Evolutionary conservation across 441 rosid genomes (phyloP), one percentile per base, ranked within the genome.

Genomic region (Metrosideros polymorpha): DNA sequence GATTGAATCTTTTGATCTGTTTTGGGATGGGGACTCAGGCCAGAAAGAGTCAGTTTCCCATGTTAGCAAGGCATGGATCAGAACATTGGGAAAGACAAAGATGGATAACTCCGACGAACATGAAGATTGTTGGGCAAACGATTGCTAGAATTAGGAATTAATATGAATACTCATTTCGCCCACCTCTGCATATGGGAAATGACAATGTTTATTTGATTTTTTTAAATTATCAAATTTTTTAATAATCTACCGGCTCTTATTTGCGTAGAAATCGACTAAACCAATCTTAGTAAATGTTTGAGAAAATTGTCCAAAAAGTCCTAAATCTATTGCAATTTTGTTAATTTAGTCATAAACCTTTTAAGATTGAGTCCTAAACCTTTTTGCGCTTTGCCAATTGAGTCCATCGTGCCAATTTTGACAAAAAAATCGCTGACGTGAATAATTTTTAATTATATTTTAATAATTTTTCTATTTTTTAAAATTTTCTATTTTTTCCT

Each of bases 211-310:
- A 66, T 35, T 19, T 18, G 45, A 35, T 66, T 66, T 19, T 66
- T 61, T 66, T 2, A 24, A 9, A 19, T 35, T 9, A 35, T 35
- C 0, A 2, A 61, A 66, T 35, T 6, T 18, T 18, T 17, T 66
- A 5, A 35, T 6, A 2, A 6, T 9, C 77, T 66, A 35, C 1
- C 2, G 0, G 43, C 47, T 22, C 25, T 9, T 15, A 22, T 24
- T 10, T 12, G 15, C 0, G 0, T 22, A 30, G 15, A 35, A 35
- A 32, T 17, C 4, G 25, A 10, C 15, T 0, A 32, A 18, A 32
- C 2, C 76, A 32, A 32, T 18, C 18, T 63, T 18, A n/a, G 18
- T 57, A n/a, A 14, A 57, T 12, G 9, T n/a, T 57, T n/a, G n/a
- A n/a, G n/a, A n/a, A n/a, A n/a, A n/a, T n/a, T n/a, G n/a, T n/a